A percentile compares a stretch with the other conserved stretches of the same genome.
Conservation (phyloP, 768 basidiomycete genomes). For the Lactarius hatsudake region DNA sequence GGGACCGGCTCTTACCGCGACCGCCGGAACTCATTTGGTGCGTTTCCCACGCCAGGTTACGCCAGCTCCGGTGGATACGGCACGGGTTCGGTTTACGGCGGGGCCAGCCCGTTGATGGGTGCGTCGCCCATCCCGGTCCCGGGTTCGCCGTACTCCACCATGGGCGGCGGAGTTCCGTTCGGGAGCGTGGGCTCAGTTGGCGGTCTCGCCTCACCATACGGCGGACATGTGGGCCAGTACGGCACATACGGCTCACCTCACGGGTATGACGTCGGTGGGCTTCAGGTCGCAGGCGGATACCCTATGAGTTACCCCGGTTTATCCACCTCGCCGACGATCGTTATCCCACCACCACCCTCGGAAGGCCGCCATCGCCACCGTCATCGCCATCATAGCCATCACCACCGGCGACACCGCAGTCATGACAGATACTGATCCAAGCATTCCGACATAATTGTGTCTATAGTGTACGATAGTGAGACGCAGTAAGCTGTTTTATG, state of each 20-base stretch:
- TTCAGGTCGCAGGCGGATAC: neutral
- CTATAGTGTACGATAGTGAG: neutral
- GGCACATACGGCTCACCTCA: neutral
- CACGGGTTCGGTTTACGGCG: neutral
- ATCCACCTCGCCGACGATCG: neutral
- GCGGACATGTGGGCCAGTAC: constrained; percentile 8
- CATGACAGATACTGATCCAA: constrained; percentile 15
- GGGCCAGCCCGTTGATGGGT: neutral
- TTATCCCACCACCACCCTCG: neutral
- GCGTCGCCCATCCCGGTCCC: constrained; percentile 1
- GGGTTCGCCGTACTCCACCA: constrained; percentile 1
- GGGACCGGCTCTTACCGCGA: constrained; percentile 14
- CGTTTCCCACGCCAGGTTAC: constrained; percentile 2
- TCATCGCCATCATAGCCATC: constrained; percentile 5
- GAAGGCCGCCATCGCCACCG: neutral
- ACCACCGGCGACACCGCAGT: constrained; percentile 25
- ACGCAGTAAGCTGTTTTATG: neutral
- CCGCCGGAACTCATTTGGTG: constrained; percentile 18
- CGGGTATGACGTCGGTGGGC: constrained; percentile 10
- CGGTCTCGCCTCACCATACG: constrained; percentile 8
- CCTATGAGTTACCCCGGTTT: constrained; percentile 5
- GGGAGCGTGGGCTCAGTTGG: neutral
- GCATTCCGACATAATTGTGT: neutral
- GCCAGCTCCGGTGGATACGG: constrained; percentile 9
- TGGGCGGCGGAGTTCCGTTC: neutral